Evolutionary conservation across 2,329 filamentous ascomycete species (phyloP).

Genomic region (Ilyonectria destructans): DNA sequence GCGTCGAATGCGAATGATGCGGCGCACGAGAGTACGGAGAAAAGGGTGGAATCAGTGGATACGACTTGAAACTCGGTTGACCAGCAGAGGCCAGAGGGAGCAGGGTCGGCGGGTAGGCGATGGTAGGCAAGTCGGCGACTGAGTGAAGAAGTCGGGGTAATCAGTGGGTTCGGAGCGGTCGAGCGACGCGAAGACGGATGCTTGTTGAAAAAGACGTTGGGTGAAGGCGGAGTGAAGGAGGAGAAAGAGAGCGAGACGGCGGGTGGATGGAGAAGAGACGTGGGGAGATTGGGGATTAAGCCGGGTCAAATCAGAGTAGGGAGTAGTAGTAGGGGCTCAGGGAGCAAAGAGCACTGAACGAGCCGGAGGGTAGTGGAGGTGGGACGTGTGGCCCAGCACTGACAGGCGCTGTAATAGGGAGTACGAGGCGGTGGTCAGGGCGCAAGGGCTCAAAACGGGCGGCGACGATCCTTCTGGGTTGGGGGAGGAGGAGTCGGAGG

Average conservation of each 20-base stretch:
- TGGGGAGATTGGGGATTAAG: slow-evolving; percentile 30
- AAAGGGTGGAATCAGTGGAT: slow-evolving; percentile 27
- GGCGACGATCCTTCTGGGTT: slow-evolving; percentile 26
- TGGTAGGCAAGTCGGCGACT: slow-evolving; percentile 9
- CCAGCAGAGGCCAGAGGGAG: slow-evolving; percentile 4
- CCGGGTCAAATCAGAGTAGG: slow-evolving; percentile 12
- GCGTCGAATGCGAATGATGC: slow-evolving; percentile 44
- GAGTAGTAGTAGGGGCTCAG: neutral
- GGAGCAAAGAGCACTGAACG: neutral
- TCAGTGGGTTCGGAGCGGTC: neutral
- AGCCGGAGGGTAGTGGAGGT: neutral
- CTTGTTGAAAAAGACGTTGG: neutral
- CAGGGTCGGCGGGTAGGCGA: neutral
- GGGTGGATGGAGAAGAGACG: slow-evolving; percentile 13
- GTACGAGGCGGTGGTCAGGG: slow-evolving; percentile 27
- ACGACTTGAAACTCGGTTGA: slow-evolving; percentile 33
- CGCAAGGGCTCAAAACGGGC: slow-evolving; percentile 33
- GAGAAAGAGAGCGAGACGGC: slow-evolving; percentile 9
- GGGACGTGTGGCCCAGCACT: slow-evolving; percentile 10
- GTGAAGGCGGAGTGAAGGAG: neutral
- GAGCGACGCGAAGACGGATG: neutral
- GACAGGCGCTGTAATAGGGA: slow-evolving; percentile 6
- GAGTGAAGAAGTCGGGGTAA: slow-evolving; percentile 17
- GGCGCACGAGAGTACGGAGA: slow-evolving; percentile 2
- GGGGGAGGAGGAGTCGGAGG: neutral